Conservation (phyloP, 768 basidiomycete genomes). For the Megacollybia marginata region DNA sequence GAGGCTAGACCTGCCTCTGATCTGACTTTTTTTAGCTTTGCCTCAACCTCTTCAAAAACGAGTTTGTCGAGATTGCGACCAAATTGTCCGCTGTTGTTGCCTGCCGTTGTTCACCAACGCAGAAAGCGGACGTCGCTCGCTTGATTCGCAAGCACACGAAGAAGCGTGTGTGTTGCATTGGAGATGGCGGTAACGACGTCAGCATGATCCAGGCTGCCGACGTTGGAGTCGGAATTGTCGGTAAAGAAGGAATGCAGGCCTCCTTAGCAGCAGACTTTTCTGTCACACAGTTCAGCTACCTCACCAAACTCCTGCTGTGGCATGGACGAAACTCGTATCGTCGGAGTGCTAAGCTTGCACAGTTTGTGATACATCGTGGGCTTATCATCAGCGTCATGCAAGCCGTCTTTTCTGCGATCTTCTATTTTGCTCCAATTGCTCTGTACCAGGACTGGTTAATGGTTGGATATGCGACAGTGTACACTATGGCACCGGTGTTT, state of each 20-base stretch:
- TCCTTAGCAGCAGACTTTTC: slow-evolving; percentile 99
- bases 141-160: slow-evolving; percentile 85
- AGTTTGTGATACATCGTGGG: slow-evolving; percentile 97
- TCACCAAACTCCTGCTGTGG: slow-evolving; percentile 97
- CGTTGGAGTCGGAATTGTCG: slow-evolving; percentile 96
- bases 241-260: slow-evolving; percentile 98
- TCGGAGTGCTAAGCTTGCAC: slow-evolving; percentile 93
- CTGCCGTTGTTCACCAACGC: slow-evolving; percentile 96
- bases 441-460: slow-evolving; percentile 98
- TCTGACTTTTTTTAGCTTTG: slow-evolving; percentile 55
- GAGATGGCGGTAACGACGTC: slow-evolving; percentile 98
- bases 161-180: slow-evolving; percentile 97
- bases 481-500: slow-evolving; percentile 98
- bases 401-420: slow-evolving; percentile 90
- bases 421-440: slow-evolving; percentile 93
- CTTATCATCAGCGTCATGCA: slow-evolving; percentile 98
- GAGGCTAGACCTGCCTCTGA: not conserved
- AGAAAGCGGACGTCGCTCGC: slow-evolving; percentile 96
- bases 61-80: slow-evolving; percentile 94
- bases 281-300: slow-evolving; percentile 91
- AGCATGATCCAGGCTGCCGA: slow-evolving; percentile 99
- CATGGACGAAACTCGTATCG: slow-evolving; percentile 98
- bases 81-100: slow-evolving; percentile 95
- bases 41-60: slow-evolving; percentile 81
- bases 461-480: slow-evolving; percentile 92